Percentiles rank a stretch among this genome's conserved stretches.
phyloP scores from a whole-genome alignment of 192 early-diverging fungal genomes.

The Gaertneriomyces semiglobifer region DNA sequence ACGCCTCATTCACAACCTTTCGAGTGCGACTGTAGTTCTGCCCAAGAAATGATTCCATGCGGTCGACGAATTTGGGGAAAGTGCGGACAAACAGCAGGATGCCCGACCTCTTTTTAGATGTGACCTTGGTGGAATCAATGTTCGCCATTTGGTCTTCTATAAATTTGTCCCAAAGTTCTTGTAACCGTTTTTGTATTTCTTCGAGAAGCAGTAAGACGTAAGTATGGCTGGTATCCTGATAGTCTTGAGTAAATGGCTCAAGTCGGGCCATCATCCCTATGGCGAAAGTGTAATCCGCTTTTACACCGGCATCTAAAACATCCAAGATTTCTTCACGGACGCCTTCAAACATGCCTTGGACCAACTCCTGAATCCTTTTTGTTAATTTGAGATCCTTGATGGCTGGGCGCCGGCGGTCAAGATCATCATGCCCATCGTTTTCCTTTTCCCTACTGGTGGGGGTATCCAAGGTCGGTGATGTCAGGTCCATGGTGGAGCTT shows the following conservation, averaged over 20 bases:
- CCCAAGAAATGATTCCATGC: constrained; percentile 65
- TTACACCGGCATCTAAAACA: constrained; percentile 72
- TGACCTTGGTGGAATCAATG: constrained; percentile 90
- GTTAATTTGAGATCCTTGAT: constrained; percentile 67
- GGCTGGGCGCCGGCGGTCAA: constrained; percentile 51
- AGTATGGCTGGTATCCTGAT: constrained; percentile 68
- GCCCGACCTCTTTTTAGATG: constrained; percentile 79
- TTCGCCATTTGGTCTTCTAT: constrained; percentile 78
- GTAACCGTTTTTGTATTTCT: constrained; percentile 61
- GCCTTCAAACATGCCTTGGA: constrained; percentile 75
- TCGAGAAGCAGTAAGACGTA: constrained; percentile 67
- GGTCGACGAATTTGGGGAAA: constrained; percentile 83
- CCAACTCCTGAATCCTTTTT: constrained; percentile 69
- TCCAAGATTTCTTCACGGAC: constrained; percentile 67
- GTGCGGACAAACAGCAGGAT: constrained; percentile 85
- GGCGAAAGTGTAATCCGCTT: constrained; percentile 46
- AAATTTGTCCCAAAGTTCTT: constrained; percentile 74
- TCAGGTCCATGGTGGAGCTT: not conserved
- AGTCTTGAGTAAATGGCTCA: constrained; percentile 66
- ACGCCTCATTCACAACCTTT: constrained; percentile 68
- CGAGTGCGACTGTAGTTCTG: constrained; percentile 56
- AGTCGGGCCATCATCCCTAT: constrained; percentile 84
- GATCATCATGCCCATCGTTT: constrained; percentile 44
- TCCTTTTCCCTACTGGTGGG: not conserved
- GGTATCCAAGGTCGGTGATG: constrained; percentile 8